A percentile compares a stretch with the other conserved stretches of the same genome.
Conservation (phyloP, 371 early-diverging fungal genomes). For the Lichtheimia ramosa region DNA sequence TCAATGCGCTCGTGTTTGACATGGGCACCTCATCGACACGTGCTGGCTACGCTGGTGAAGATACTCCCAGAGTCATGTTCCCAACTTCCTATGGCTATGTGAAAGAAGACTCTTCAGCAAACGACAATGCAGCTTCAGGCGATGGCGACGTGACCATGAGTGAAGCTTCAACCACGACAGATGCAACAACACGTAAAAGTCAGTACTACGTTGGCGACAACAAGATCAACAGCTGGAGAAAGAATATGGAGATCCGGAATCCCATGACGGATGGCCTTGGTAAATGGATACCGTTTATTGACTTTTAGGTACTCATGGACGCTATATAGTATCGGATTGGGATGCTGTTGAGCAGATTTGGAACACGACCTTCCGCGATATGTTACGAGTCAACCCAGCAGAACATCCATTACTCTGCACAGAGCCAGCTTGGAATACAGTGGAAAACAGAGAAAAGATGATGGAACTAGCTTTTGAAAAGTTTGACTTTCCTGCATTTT, state of each 20-base stretch:
- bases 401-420: conserved; percentile 91
- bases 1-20: conserved; percentile 90
- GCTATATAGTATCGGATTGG: conserved; percentile 83
- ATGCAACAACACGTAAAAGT: conserved; percentile 17
- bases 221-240: conserved; percentile 74
- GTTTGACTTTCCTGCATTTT: conserved; percentile 90
- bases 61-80: conserved; percentile 83
- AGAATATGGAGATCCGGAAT: conserved; percentile 76
- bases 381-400: conserved; percentile 65
- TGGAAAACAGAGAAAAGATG: conserved; percentile 81
- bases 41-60: conserved; percentile 96
- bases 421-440: conserved; percentile 90
- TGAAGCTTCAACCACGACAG: conserved; percentile 12
- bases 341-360: conserved; percentile 88
- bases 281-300: conserved; percentile 21
- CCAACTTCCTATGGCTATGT: conserved; percentile 63
- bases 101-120: conserved; percentile 15
- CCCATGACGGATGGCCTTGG: conserved; percentile 75
- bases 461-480: conserved; percentile 93
- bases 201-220: conserved; percentile 79
- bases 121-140: conserved; percentile 4
- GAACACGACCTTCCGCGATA: conserved; percentile 73
- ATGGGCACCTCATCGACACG: conserved; percentile 86
- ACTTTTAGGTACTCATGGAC: not conserved
- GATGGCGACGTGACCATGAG: conserved; percentile 44